Conservation (phyloP, 805 yeast genomes). For the Candida koratica region DNA sequence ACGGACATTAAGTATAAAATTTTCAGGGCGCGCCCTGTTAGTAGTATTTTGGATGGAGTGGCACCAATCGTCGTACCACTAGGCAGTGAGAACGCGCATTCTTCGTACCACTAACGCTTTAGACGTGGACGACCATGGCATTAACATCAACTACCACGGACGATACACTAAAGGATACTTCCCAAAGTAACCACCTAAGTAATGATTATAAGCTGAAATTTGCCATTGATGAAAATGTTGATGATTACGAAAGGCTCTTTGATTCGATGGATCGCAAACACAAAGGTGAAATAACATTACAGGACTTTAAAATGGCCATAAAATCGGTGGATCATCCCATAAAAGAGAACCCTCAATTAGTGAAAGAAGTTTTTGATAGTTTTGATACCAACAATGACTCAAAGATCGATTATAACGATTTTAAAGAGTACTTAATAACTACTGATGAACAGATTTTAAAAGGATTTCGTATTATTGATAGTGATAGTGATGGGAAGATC, state of each 20-base stretch:
- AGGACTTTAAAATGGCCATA: slow-evolving; percentile 47
- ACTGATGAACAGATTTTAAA: slow-evolving; percentile 69
- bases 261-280: slow-evolving; percentile 34
- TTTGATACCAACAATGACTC: slow-evolving; percentile 58
- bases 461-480: slow-evolving; percentile 68
- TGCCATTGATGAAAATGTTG: too few relatives aligned
- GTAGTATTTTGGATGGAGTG: too few relatives aligned
- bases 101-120: too few relatives aligned
- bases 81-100: too few relatives aligned
- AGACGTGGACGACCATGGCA: too few relatives aligned
- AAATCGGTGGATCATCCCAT: slow-evolving; percentile 58
- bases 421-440: slow-evolving; percentile 55
- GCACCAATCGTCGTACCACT: too few relatives aligned
- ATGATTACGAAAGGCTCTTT: slow-evolving; percentile 23
- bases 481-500: slow-evolving; percentile 69
- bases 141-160: too few relatives aligned
- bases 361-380: slow-evolving; percentile 51
- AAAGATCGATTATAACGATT: slow-evolving; percentile 60
- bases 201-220: too few relatives aligned
- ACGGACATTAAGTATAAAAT: too few relatives aligned
- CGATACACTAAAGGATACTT: too few relatives aligned
- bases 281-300: slow-evolving; percentile 47
- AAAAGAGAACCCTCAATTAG: slow-evolving; percentile 55
- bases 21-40: too few relatives aligned
- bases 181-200: too few relatives aligned